A percentile compares a stretch with the other conserved stretches of the same genome.
These are phyloP conservation scores for Xylariaceae sp. DNA, from an alignment of 2,329 filamentous ascomycete species.

Conservation along the genomic window DNA sequence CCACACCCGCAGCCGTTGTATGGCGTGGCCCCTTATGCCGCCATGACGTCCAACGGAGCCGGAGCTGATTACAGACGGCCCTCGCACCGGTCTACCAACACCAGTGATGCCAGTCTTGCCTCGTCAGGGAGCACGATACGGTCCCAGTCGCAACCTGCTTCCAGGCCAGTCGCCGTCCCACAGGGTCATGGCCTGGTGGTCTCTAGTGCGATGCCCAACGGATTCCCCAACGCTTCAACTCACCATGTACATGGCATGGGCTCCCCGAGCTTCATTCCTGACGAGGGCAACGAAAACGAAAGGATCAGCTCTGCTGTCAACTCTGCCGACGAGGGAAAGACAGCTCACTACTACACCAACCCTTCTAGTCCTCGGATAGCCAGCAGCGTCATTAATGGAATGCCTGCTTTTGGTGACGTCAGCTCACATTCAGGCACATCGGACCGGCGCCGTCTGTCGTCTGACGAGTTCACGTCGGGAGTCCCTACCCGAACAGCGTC, in stretches of 20 bases:
- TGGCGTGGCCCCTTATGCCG: conserved; percentile 49
- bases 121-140: conserved; percentile 51
- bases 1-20: conserved; percentile 39
- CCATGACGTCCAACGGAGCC: conserved; percentile 45
- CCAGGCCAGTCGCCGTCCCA: conserved; percentile 37
- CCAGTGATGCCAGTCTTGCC: conserved; percentile 43
- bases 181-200: conserved; percentile 27
- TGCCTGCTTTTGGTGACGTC: conserved; percentile 45
- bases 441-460: conserved; percentile 43
- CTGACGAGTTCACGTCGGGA: conserved; percentile 49
- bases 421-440: conserved; percentile 33
- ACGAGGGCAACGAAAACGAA: conserved; percentile 44
- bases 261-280: conserved; percentile 52
- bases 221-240: conserved; percentile 31
- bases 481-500: conserved; percentile 51
- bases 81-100: conserved; percentile 47
- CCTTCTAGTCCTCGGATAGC: conserved; percentile 23
- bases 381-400: conserved; percentile 33
- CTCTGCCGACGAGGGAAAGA: conserved; percentile 45
- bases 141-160: conserved; percentile 62
- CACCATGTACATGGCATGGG: conserved; percentile 44
- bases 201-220: conserved; percentile 33
- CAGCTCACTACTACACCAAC: conserved; percentile 36
- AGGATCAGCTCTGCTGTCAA: conserved; percentile 38
- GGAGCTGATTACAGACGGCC: conserved; percentile 51